Evolutionary conservation across 768 basidiomycete species (phyloP), one percentile per base, ranked within the genome.

Genomic region (Rhizopogon rudus): DNA sequence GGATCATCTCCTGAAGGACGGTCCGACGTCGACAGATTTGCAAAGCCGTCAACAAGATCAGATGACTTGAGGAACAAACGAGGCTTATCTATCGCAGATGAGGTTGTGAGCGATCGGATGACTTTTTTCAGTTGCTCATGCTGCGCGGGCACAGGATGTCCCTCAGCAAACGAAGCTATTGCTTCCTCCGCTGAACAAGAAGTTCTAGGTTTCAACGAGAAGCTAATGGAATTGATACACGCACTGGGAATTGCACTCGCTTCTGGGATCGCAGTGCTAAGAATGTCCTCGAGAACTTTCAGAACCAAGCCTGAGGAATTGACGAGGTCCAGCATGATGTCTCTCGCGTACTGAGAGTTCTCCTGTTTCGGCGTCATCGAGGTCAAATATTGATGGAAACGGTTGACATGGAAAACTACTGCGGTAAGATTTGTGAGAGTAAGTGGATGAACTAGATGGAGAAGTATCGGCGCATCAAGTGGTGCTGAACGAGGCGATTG

Each of bases 51-150:
- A 6, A 87, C 72, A n/a, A 91, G 77, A 58, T 91, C 87, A 9
- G 67, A 71, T 2, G 87, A 78, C 63, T 87, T 89, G 65, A 92
- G 79, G 63, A 91, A 91, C 37, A 91, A 72, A 8, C 75, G 77
- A 1, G 87, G 72, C 61, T 86, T 87, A 69, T 86, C 77, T 40
- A 91, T 67, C n/a, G 81, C 71, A 0, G 75, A 57, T 0, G 83
- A 76, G 20, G 71, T 65, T 3, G 74, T 71, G 28, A 92, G 68
- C 42, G 73, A 76, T 39, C 71, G 68, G 25, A 84, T 68, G 41
- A 76, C 65, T 56, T 71, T 76, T 53, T 67, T 73, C 33, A 87
- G 64, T 44, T 72, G 61, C 2, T 68, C 63, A 45, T 73, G 62
- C 67, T 86, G 79, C 3, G 74, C 60, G 3, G 73, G 69, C 14